Percentiles rank a stretch among this genome's conserved stretches.
Evolutionary conservation across 2,329 filamentous ascomycete genomes (phyloP).

Genomic region (Fusarium musae): DNA sequence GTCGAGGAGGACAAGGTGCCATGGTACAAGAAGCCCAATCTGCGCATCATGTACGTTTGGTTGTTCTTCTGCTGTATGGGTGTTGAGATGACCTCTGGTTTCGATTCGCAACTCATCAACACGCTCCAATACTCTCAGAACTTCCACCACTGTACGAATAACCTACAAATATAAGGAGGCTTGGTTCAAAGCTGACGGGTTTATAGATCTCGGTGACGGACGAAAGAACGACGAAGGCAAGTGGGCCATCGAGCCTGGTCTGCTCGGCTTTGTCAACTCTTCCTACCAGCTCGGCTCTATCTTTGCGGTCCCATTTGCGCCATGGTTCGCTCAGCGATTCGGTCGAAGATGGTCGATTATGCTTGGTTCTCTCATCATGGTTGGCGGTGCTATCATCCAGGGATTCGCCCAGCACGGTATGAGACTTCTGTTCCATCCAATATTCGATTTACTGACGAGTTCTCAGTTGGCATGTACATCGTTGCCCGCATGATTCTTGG

Average conservation of each 20-base stretch:
- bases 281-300: conserved; percentile 67
- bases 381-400: conserved; percentile 65
- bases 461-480: conserved; percentile 66
- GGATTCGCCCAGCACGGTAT: conserved; percentile 58
- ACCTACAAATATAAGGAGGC: fast-evolving
- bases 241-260: conserved; percentile 44
- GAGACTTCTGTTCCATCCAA: fast-evolving
- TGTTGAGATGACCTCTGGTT: conserved; percentile 67
- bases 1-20: conserved; percentile 48
- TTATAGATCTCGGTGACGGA: conserved; percentile 27
- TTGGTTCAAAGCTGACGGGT: background rate
- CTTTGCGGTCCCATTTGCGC: conserved; percentile 63
- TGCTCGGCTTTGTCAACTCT: conserved; percentile 62
- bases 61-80: conserved; percentile 66
- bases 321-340: conserved; percentile 60
- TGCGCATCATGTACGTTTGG: conserved; percentile 61
- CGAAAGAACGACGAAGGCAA: conserved; percentile 31
- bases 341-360: conserved; percentile 63
- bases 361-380: conserved; percentile 64
- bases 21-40: conserved; percentile 67
- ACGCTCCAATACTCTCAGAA: conserved; percentile 53
- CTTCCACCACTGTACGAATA: conserved; percentile 51
- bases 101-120: conserved; percentile 60
- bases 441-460: background rate
- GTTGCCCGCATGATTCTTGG: conserved; percentile 69